Base-by-base conservation (phyloP, 2,329 filamentous ascomycete species). In the Neonectria magnoliae region DNA sequence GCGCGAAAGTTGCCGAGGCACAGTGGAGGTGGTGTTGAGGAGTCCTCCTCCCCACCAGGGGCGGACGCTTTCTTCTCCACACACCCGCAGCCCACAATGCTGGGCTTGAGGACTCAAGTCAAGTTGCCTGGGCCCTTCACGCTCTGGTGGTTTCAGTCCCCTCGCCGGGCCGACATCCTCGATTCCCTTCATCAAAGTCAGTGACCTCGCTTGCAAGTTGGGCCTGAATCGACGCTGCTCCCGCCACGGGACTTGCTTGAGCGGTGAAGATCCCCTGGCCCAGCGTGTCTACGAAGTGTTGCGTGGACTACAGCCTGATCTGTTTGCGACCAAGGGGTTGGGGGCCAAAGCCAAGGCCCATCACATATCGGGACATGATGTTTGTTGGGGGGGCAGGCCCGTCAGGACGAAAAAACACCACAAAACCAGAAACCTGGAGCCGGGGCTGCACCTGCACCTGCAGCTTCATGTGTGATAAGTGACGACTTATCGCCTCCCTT, bases 121-220 rank as follows among this genome's bases (percentile, higher is more conserved):
- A 54, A 57, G 53, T 48, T 31, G 54, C 54, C 36, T 42, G 38
- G 38, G 38, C 38, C 36, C 48, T 55, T 68, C 66, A 66, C 61
- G 64, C 69, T 55, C 57, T 65, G 47, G 60, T 45, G 57, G 70
- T 73, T 67, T 68, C 67, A 68, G 64, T 56, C 44, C 38, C 64
- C 64, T 58, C 58, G 50, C 55, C 48, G 67, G 61, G 58, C 61
- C 60, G 60, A 50, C 36, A 56, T 50, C 55, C 55, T 63, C 51
- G 59, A 57, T 60, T 41, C 60, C 22, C 45, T 60, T 63, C 61
- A 55, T 60, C 60, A 53, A 52, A 50, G 36, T 50, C 53, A 60
- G 60, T n/a, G 55, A 51, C 55, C 60, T 68, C 60, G 50, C 52
- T 52, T 62, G 48, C n/a, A n/a, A 14, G 27, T 38, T n/a, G 51